phyloP scores from a whole-genome alignment of 176 grass and related monocot species.

The Elymus sibiricus region DNA sequence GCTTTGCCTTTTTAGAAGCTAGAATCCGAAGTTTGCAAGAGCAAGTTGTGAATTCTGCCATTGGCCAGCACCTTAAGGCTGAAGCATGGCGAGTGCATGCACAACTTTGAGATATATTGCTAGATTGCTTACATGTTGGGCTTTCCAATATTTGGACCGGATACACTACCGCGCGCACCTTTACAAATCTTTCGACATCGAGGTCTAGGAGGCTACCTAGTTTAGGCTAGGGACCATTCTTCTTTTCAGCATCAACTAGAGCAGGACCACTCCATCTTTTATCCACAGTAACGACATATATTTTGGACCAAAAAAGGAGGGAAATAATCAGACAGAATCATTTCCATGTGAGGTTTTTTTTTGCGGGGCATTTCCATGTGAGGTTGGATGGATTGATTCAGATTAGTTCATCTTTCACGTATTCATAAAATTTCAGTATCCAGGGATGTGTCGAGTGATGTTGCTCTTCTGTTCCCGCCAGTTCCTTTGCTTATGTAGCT shows the following conservation, averaged over 20 bases:
- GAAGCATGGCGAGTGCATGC: neutral
- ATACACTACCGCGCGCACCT: conserved; percentile 20
- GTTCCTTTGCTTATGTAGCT: neutral
- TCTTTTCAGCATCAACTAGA: conserved; percentile 49
- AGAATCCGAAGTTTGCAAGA: neutral
- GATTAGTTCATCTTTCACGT: neutral
- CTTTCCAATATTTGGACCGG: conserved; percentile 12
- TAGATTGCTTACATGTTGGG: neutral
- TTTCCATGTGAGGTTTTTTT: neutral
- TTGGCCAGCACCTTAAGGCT: neutral
- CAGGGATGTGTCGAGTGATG: neutral
- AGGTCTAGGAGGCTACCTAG: conserved; percentile 57
- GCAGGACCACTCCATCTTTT: conserved; percentile 52
- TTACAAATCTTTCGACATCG: conserved; percentile 32
- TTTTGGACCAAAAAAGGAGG: neutral
- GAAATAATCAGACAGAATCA: neutral
- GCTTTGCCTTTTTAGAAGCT: neutral
- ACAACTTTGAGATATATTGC: conserved; percentile 5
- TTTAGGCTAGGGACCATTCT: conserved; percentile 55
- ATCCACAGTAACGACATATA: conserved; percentile 28
- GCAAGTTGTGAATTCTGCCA: neutral
- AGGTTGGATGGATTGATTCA: neutral
- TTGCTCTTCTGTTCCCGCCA: neutral
- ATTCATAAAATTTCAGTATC: neutral
- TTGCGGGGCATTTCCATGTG: neutral